phyloP scores from a whole-genome alignment of 2,329 filamentous ascomycete genomes.

The Alternaria brassicicola region DNA sequence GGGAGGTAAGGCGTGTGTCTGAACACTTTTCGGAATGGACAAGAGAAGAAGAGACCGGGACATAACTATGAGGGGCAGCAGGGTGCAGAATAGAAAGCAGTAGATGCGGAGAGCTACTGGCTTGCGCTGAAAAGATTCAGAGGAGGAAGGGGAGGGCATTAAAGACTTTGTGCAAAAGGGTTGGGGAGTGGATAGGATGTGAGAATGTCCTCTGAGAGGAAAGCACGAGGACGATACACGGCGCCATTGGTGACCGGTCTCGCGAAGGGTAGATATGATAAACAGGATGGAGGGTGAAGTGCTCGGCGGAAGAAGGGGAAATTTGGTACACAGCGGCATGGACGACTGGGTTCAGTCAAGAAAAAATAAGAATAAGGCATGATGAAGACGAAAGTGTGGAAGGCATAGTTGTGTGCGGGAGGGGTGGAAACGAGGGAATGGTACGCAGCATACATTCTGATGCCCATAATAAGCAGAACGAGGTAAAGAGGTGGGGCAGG shows the following conservation, averaged over 20 bases:
- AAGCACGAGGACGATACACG: neutral
- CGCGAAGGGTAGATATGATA: neutral
- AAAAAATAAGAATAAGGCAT: too few species aligned
- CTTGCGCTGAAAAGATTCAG: neutral
- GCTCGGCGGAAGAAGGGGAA: neutral
- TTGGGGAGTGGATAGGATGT: neutral
- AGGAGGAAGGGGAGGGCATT: neutral
- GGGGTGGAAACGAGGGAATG: neutral
- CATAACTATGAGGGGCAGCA: conserved; percentile 14
- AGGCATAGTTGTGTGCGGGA: neutral
- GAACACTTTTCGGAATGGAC: conserved; percentile 23
- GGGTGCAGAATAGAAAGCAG: neutral
- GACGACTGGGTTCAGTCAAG: neutral
- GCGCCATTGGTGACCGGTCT: neutral
- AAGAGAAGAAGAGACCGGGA: conserved; percentile 6
- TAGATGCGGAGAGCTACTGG: neutral
- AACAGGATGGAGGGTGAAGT: neutral
- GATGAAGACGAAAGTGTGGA: too few species aligned
- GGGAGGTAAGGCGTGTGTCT: conserved; percentile 16
- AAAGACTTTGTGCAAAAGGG: neutral
- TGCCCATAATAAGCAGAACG: neutral
- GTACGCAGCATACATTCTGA: neutral
- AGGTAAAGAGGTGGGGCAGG: neutral
- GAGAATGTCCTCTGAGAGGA: neutral
- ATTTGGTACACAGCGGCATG: neutral